These are phyloP conservation scores for Sporothrix pseudoabietina DNA, from an alignment of 2,329 filamentous ascomycete species.

Conservation along the genomic window DNA sequence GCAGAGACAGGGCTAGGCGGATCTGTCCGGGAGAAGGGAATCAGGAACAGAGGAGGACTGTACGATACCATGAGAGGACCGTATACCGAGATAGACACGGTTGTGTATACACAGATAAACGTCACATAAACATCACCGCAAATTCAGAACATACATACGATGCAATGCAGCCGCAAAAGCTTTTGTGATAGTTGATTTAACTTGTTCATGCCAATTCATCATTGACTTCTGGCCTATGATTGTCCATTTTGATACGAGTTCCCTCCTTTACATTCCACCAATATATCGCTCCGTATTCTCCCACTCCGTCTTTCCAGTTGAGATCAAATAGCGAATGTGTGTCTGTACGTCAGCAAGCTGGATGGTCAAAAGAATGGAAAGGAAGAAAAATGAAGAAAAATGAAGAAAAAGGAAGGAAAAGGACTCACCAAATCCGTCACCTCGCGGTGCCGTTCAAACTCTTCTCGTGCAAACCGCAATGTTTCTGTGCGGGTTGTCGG, in stretches of 20 bases:
- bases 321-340: conserved; percentile 65
- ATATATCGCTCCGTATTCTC: conserved; percentile 63
- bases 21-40: neutral
- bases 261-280: conserved; percentile 46
- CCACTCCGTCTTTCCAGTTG: conserved; percentile 67
- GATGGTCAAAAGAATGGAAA: too few relatives aligned
- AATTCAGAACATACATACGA: neutral
- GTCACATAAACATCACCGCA: conserved; percentile 6
- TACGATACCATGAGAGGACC: conserved; percentile 26
- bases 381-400: too few relatives aligned
- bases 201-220: neutral
- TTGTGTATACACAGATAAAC: neutral
- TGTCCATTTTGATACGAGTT: neutral
- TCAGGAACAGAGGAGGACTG: neutral
- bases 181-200: too few relatives aligned
- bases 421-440: conserved; percentile 59
- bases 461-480: conserved; percentile 57
- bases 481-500: conserved; percentile 57
- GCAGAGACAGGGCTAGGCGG: conserved; percentile 70
- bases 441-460: conserved; percentile 61
- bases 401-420: neutral
- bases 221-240: neutral
- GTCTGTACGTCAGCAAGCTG: conserved; percentile 42
- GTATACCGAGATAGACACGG: neutral
- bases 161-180: too few relatives aligned